phyloP scores from a whole-genome alignment of 129 eudicot genomes.

The Kitagawia praeruptora region DNA sequence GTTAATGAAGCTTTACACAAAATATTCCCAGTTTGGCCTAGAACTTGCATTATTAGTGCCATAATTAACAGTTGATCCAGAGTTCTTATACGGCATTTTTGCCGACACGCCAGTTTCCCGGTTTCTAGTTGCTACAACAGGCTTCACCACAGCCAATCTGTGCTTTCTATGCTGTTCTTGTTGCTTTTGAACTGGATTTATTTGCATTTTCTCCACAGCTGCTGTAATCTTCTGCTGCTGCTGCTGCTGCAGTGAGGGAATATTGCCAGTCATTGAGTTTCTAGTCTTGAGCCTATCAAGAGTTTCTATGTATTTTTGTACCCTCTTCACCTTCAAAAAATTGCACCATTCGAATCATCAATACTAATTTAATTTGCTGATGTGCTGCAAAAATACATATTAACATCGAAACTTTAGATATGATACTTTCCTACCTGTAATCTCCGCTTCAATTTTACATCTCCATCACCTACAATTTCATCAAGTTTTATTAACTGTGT shows the following conservation, averaged over 20 bases:
- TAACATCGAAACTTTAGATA: not conserved
- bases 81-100: not conserved
- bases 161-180: slow-evolving; percentile 28
- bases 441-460: slow-evolving; percentile 60
- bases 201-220: slow-evolving; percentile 22
- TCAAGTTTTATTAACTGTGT: slow-evolving; percentile 71
- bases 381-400: not conserved
- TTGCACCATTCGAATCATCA: not conserved
- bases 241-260: slow-evolving; percentile 16
- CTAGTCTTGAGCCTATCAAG: slow-evolving; percentile 62
- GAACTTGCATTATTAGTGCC: not conserved
- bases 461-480: slow-evolving; percentile 80
- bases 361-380: not conserved
- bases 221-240: slow-evolving; percentile 22
- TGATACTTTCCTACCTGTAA: slow-evolving; percentile 40
- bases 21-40: slow-evolving; percentile 10
- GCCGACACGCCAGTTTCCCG: slow-evolving; percentile 39
- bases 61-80: not conserved
- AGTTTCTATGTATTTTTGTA: slow-evolving; percentile 67
- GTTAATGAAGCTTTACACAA: not conserved
- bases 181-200: slow-evolving; percentile 20
- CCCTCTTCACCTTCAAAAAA: slow-evolving; percentile 66
- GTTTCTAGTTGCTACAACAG: slow-evolving; percentile 49
- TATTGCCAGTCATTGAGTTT: slow-evolving; percentile 33
- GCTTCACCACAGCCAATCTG: slow-evolving; percentile 30